Evolutionary conservation across 768 basidiomycete species (phyloP).

Genomic region (Boletus bicolor): DNA sequence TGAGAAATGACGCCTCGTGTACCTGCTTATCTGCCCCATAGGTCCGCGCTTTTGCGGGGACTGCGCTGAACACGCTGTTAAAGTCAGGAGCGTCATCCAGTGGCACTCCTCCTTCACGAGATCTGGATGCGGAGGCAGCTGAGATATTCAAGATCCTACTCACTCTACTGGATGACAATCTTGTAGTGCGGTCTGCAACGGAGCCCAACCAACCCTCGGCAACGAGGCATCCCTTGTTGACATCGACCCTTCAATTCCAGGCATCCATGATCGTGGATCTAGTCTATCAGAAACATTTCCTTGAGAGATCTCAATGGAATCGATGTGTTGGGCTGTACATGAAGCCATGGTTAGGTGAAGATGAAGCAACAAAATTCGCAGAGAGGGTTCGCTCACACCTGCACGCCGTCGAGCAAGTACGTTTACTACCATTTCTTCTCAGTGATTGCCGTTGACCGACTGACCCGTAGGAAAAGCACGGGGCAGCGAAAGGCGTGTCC

Average conservation of each 20-base stretch:
- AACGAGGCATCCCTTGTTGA: conserved; percentile 56
- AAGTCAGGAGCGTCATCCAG: conserved; percentile 81
- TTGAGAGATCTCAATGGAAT: conserved; percentile 56
- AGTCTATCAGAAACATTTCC: conserved; percentile 54
- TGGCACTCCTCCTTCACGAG: conserved; percentile 68
- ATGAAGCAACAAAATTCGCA: conserved; percentile 48
- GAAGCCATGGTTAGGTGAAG: conserved; percentile 62
- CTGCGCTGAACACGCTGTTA: conserved; percentile 74
- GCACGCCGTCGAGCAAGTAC: conserved; percentile 68
- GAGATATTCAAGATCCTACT: conserved; percentile 55
- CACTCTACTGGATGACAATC: conserved; percentile 53
- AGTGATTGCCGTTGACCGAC: conserved; percentile 8
- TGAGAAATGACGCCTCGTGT: conserved; percentile 1
- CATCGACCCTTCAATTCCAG: conserved; percentile 63
- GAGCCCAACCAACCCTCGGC: conserved; percentile 50
- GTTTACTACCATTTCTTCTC: conserved; percentile 13
- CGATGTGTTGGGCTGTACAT: conserved; percentile 73
- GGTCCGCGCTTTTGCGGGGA: conserved; percentile 90
- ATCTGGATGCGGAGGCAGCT: conserved; percentile 61
- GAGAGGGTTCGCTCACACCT: conserved; percentile 72
- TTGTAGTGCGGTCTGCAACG: conserved; percentile 38
- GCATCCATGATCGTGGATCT: conserved; percentile 77
- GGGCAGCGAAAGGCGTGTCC: conserved; percentile 37
- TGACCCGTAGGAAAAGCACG: conserved; percentile 54
- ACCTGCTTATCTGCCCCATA: conserved; percentile 27